phyloP scores from a whole-genome alignment of 2,329 filamentous ascomycete species.

The Monilinia fructigena region DNA sequence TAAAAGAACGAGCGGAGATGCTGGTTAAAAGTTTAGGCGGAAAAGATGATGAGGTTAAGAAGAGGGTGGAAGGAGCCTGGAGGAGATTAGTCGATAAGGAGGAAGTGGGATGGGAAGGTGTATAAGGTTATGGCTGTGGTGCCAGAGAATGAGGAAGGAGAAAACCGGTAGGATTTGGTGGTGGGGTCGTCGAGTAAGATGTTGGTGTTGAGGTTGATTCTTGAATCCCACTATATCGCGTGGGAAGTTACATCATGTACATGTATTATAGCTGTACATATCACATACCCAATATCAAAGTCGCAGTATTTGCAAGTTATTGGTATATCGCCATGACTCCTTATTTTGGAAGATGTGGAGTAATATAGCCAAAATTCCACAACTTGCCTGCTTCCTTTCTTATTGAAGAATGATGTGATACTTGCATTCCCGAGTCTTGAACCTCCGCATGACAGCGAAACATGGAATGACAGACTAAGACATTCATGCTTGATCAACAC shows the following conservation, averaged over 20 bases:
- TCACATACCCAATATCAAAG: neutral
- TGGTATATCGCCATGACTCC: neutral
- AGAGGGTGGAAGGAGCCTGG: slow-evolving; percentile 71
- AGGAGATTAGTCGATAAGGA: slow-evolving; percentile 79
- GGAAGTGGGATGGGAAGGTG: slow-evolving; percentile 84
- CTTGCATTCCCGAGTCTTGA: too few species aligned
- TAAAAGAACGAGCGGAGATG: slow-evolving; percentile 68
- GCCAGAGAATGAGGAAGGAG: slow-evolving; percentile 72
- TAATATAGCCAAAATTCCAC: neutral
- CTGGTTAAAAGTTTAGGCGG: slow-evolving; percentile 52
- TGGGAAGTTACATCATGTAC: neutral
- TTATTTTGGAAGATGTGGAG: neutral
- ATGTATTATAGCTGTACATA: neutral
- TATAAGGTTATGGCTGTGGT: slow-evolving; percentile 93
- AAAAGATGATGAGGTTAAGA: slow-evolving; percentile 50
- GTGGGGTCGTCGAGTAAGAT: slow-evolving; percentile 40
- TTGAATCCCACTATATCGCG: neutral
- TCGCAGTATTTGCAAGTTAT: neutral
- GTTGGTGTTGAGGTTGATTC: slow-evolving; percentile 41
- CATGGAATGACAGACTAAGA: too few species aligned
- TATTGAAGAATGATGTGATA: too few species aligned
- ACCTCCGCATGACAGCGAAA: too few species aligned
- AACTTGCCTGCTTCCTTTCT: neutral
- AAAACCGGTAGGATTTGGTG: slow-evolving; percentile 88
- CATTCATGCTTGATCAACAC: too few species aligned